Conservation (phyloP, 768 basidiomycete species). For the Naganishia antarctica region DNA sequence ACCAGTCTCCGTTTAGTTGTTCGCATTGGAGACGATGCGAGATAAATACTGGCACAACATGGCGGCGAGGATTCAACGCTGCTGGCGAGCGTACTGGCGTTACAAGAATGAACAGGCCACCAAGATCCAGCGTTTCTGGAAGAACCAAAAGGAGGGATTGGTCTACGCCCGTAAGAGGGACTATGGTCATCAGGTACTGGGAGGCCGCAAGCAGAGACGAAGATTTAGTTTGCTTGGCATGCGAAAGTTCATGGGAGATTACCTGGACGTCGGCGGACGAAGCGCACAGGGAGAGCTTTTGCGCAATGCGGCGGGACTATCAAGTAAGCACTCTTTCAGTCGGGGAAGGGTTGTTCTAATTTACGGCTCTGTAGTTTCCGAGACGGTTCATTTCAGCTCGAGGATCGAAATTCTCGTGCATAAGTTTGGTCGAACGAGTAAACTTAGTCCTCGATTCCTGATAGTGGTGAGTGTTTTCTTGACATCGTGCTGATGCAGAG, state of each 20-base stretch:
- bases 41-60: slow-evolving; percentile 99
- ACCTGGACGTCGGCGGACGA: slow-evolving; percentile 80
- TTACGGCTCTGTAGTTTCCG: slow-evolving; percentile 56
- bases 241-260: slow-evolving; percentile 92
- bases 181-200: slow-evolving; percentile 87
- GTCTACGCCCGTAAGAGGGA: slow-evolving; percentile 87
- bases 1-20: slow-evolving; percentile 58
- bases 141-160: slow-evolving; percentile 90
- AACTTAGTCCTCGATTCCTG: slow-evolving; percentile 82
- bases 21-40: slow-evolving; percentile 96
- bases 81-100: slow-evolving; percentile 90
- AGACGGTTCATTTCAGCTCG: slow-evolving; percentile 77
- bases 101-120: slow-evolving; percentile 92
- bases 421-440: slow-evolving; percentile 79
- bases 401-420: slow-evolving; percentile 76
- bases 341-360: background rate
- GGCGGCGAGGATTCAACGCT: slow-evolving; percentile 92
- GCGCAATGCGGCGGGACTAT: slow-evolving; percentile 64
- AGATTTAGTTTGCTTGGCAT: slow-evolving; percentile 90
- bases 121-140: slow-evolving; percentile 97
- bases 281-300: slow-evolving; percentile 69
- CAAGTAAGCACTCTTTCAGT: slow-evolving; percentile 55
- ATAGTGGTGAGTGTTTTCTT: slow-evolving; percentile 63
- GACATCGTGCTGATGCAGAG: too few species aligned
- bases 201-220: slow-evolving; percentile 83